Evolutionary conservation across 768 basidiomycete genomes (phyloP), one percentile per base, ranked within the genome.

Genomic region (Pleurotus tuoliensis): DNA sequence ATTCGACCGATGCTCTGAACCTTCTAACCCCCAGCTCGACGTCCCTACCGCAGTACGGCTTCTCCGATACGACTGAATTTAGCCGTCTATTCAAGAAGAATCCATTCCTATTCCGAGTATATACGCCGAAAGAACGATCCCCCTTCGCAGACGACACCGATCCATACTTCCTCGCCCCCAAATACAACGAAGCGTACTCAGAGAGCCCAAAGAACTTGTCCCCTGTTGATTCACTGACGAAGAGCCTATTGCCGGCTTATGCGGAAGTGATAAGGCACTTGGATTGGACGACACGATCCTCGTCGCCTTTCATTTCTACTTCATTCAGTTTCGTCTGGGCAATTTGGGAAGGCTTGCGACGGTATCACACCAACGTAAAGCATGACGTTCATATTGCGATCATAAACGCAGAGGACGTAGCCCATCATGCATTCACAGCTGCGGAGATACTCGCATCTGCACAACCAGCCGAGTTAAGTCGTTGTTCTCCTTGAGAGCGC

Each of bases 321-420:
- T 90, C 89, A 4, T 90, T 91, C 67, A 90, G 86, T 72, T 88
- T 91, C 61, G 81, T 79, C 38, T 92, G 90, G 90, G 83, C 88
- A 6, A 76, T 91, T 38, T 92, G 88, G 88, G 90, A 92, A 66
- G 90, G 88, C 3, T 77, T 87, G 18, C 76, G 87, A 56, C 82
- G 90, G n/a, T 89, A 88, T 64, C 82, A 85, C 62, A 71, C 76
- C 38, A 84, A 83, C 39, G 71, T 90, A 53, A 91, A 92, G 67
- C 87, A 89, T 59, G 83, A 88, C 56, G 72, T 92, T 25, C 80
- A 91, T 67, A 89, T 92, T 59, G 89, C 90, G 12, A 74, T 92
- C 56, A 90, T 92, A 64, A 88, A 91, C 72, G 82, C 87, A 2
- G 72, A 71, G 47, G 79, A 82, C 51, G 69, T 92, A 27, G 69